Evolutionary conservation across 1,284 basidiomycete genomes (phyloP).

Genomic region (Cutaneotrichosporon cavernicola): DNA sequence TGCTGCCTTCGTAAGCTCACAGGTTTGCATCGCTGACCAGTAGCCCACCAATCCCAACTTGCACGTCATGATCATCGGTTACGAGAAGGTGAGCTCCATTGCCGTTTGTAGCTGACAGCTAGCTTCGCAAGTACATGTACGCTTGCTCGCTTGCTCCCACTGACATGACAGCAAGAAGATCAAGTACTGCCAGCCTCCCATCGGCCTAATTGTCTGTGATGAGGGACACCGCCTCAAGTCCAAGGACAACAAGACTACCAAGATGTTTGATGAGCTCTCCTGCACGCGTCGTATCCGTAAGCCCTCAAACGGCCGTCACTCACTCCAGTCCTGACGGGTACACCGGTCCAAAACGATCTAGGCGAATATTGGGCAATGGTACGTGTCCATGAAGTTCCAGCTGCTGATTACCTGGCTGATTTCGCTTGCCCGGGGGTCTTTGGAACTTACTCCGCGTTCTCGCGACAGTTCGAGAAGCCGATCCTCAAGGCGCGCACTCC

Average conservation of each 20-base stretch:
- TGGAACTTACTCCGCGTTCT: conserved; percentile 66
- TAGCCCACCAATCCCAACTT: conserved; percentile 61
- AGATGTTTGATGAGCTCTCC: conserved; percentile 76
- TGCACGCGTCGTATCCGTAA: conserved; percentile 66
- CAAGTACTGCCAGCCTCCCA: conserved; percentile 62
- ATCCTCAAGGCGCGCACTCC: conserved; percentile 85
- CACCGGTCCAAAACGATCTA: conserved; percentile 95
- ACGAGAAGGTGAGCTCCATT: conserved; percentile 63
- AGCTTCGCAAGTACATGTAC: conserved; percentile 75
- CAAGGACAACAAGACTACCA: conserved; percentile 80
- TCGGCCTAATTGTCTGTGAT: conserved; percentile 93
- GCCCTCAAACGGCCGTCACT: conserved; percentile 17
- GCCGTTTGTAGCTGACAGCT: conserved; percentile 5
- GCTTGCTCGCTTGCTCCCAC: conserved; percentile 25
- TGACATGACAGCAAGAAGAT: conserved; percentile 45
- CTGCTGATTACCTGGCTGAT: conserved; percentile 62
- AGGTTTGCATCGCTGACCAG: conserved; percentile 11
- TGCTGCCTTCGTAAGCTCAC: conserved; percentile 71
- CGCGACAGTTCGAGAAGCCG: conserved; percentile 79
- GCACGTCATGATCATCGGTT: conserved; percentile 89
- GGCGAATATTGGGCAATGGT: conserved; percentile 96
- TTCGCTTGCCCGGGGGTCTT: conserved; percentile 91
- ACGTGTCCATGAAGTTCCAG: neutral
- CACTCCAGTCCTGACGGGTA: conserved; percentile 79
- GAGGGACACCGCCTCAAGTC: conserved; percentile 97